These are phyloP conservation scores for Mangifera indica DNA, from an alignment of 345 rosid species.

Conservation along the genomic window DNA sequence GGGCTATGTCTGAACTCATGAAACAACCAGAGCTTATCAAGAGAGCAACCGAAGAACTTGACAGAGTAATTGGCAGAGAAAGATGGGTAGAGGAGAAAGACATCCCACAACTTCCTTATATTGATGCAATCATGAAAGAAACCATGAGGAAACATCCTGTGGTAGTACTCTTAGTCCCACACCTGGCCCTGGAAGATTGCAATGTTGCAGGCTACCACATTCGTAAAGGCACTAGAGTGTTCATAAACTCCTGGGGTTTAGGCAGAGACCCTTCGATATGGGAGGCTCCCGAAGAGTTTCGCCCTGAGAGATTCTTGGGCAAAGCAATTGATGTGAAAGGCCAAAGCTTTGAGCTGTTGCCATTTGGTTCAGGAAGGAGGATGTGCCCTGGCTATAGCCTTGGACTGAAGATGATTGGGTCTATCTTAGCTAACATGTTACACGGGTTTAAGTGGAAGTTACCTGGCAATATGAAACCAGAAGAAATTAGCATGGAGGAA, in stretches of 20 bases:
- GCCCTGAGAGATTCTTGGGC: constrained; percentile 29
- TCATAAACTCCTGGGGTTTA: constrained; percentile 32
- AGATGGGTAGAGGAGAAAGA: constrained; percentile 33
- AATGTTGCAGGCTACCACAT: constrained; percentile 24
- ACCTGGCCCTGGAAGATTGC: constrained; percentile 19
- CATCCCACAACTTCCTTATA: constrained; percentile 23
- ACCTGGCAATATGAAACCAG: constrained; percentile 10
- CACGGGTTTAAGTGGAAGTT: constrained; percentile 35
- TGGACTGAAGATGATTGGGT: constrained; percentile 24
- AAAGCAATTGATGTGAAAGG: constrained; percentile 25
- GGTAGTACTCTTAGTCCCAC: constrained; percentile 19
- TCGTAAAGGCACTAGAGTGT: constrained; percentile 14
- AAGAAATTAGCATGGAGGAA: constrained; percentile 30
- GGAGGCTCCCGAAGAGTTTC: constrained; percentile 26
- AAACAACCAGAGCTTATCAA: constrained; percentile 15
- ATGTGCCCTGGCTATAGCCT: constrained; percentile 37
- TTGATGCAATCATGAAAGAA: constrained; percentile 30
- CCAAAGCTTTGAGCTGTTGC: constrained; percentile 29
- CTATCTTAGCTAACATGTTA: constrained; percentile 30
- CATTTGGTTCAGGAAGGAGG: constrained; percentile 40
- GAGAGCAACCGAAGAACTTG: constrained; percentile 30
- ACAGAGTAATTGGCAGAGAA: constrained; percentile 25
- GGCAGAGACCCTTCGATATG: constrained; percentile 29
- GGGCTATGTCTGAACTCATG: constrained; percentile 37
- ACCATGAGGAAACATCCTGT: constrained; percentile 30